Conservation (phyloP, 805 yeast genomes). For the Monosporozyma unispora region DNA sequence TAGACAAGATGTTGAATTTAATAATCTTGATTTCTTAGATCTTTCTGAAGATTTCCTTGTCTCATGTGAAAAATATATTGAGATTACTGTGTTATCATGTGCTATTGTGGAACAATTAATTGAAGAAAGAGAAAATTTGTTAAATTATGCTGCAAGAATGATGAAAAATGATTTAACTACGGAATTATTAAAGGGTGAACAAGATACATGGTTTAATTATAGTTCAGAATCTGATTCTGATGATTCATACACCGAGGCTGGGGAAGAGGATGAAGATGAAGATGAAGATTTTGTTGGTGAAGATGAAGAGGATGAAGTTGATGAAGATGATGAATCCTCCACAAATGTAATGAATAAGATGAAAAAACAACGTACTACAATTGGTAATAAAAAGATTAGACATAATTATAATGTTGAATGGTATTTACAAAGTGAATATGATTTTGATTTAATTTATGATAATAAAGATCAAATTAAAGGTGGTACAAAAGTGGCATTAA, state of each 20-base stretch:
- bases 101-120: constrained; percentile 47
- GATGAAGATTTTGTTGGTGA: constrained; percentile 2
- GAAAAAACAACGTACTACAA: constrained; percentile 11
- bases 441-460: constrained; percentile 50
- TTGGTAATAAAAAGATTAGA: background rate
- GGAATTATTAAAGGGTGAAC: constrained; percentile 44
- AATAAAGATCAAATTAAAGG: constrained; percentile 69
- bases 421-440: constrained; percentile 64
- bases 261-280: constrained; percentile 2
- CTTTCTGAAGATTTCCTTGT: constrained; percentile 24
- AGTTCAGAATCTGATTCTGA: constrained; percentile 20
- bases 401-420: constrained; percentile 43
- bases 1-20: constrained; percentile 37
- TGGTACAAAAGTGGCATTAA: constrained; percentile 68
- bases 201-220: constrained; percentile 30
- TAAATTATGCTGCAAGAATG: constrained; percentile 67
- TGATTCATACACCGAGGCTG: constrained; percentile 1
- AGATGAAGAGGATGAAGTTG: background rate
- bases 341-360: constrained; percentile 1
- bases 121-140: constrained; percentile 59
- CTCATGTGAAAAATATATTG: constrained; percentile 29
- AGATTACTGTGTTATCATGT: constrained; percentile 30
- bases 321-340: background rate
- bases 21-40: constrained; percentile 30
- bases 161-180: constrained; percentile 66